Evolutionary conservation across 345 rosid species (phyloP).

Genomic region (Hibiscus syriacus): DNA sequence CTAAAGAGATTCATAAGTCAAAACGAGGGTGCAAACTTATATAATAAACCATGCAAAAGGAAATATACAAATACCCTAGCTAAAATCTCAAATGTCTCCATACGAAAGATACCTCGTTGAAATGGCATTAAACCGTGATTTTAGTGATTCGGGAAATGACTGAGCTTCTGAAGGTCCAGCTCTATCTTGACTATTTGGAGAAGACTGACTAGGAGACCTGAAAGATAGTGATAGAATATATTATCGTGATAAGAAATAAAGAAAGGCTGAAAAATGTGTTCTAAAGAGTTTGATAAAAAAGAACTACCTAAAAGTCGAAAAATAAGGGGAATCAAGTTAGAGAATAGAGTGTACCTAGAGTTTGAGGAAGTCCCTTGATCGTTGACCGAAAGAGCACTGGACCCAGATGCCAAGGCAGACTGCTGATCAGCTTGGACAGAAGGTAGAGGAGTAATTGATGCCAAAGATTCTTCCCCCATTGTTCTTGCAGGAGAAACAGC

Average conservation of each 20-base stretch:
- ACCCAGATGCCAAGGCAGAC: conserved; percentile 47
- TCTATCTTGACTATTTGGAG: conserved; percentile 60
- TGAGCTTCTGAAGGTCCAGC: conserved; percentile 86
- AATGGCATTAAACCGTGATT: conserved; percentile 65
- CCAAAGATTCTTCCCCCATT: conserved; percentile 39
- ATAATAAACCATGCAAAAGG: neutral
- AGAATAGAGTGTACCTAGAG: conserved; percentile 33
- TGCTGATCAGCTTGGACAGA: conserved; percentile 30
- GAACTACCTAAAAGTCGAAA: neutral
- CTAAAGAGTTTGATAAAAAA: neutral
- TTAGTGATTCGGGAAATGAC: conserved; percentile 78
- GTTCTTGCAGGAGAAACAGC: conserved; percentile 27
- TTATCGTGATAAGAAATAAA: neutral
- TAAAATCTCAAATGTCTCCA: too few species aligned
- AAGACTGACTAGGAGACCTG: conserved; percentile 45
- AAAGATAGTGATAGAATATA: conserved; percentile 2
- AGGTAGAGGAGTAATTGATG: conserved; percentile 18
- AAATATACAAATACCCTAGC: neutral
- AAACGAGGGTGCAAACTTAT: neutral
- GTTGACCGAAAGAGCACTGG: conserved; percentile 25
- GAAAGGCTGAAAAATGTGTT: neutral
- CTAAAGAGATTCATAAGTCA: conserved; percentile 22
- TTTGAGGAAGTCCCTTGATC: conserved; percentile 25
- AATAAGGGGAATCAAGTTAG: neutral
- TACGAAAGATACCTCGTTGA: conserved; percentile 50